Evolutionary conservation across 192 early-diverging fungal species (phyloP), one percentile per base, ranked within the genome.

Genomic region (Backusella parvicylindrica): DNA sequence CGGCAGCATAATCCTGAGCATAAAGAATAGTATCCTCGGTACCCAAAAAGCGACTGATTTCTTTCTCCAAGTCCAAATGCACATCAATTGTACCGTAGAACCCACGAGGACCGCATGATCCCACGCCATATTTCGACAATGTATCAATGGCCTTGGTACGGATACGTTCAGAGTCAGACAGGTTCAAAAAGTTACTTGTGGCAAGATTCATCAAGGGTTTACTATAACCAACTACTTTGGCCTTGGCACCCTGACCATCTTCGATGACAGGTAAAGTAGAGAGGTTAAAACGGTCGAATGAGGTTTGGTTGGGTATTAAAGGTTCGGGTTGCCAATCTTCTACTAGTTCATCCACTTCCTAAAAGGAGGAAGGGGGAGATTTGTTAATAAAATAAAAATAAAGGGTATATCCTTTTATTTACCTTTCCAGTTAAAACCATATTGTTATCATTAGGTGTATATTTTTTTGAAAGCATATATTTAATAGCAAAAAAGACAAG

Each of bases 301-400:
- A 90, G 31, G 90, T 90, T 37, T 96, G 78, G 11, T 85, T 84
- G 21, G 94, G 89, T 16, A 95, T 93, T 21, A 99, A 86, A 21
- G 96, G 92, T 84, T 99, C 97, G 11, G 96, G 96, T 75, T 91
- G 91, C 96, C 97, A 99, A 67, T 98, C 96, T 37, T 95, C 91
- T 33, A 94, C 90, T 12, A 98, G 88, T 75, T 99, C 96, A 82
- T 98, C 92, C 36, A 99, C 88, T 81, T 99, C 97, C 95, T 95
- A 84, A n/a, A n/a, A n/a, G n/a, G n/a, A n/a, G n/a, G n/a, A n/a
- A n/a, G n/a, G n/a, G n/a, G n/a, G n/a, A n/a, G 16, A 0, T 9
- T 23, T 5, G 33, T 36, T 63, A 33, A 5, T 6, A 37, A 28
- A 16, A 30, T n/a, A 47, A 49, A 31, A 7, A 21, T 36, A 53